Conservation (phyloP, 768 basidiomycete species). For the Mycena capillaripes region DNA sequence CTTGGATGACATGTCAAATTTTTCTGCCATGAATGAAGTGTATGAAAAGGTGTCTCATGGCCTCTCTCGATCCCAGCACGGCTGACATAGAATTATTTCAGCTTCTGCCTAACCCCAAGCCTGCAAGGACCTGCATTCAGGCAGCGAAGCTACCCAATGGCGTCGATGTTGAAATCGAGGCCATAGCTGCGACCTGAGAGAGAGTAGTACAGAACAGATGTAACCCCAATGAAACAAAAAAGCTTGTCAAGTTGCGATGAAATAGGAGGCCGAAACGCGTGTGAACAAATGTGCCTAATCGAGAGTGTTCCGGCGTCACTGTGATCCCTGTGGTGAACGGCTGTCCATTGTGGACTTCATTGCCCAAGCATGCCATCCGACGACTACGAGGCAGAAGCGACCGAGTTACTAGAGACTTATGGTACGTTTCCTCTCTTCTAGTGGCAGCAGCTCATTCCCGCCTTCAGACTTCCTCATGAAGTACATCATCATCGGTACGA, state of each 20-base stretch:
- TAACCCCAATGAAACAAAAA: too few relatives aligned
- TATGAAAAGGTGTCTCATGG: slow-evolving; percentile 64
- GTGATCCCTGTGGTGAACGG: background rate
- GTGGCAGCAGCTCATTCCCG: slow-evolving; percentile 33
- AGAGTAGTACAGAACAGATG: too few relatives aligned
- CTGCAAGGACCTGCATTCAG: slow-evolving; percentile 83
- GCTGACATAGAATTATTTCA: slow-evolving; percentile 32
- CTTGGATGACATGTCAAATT: slow-evolving; percentile 72
- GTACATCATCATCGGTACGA: slow-evolving; percentile 93
- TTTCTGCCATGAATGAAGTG: slow-evolving; percentile 67
- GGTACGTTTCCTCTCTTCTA: slow-evolving; percentile 60
- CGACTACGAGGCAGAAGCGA: slow-evolving; percentile 86
- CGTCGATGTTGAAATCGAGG: slow-evolving; percentile 82
- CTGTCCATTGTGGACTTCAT: slow-evolving; percentile 31
- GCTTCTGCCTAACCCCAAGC: slow-evolving; percentile 71
- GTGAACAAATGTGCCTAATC: background rate
- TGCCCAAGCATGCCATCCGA: slow-evolving; percentile 65
- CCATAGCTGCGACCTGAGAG: slow-evolving; percentile 55
- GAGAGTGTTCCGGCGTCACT: too few relatives aligned
- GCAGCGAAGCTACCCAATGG: slow-evolving; percentile 77
- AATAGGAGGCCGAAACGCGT: too few relatives aligned
- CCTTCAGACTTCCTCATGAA: slow-evolving; percentile 96
- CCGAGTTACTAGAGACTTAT: slow-evolving; percentile 95
- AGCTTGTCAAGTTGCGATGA: too few relatives aligned
- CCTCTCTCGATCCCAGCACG: background rate